Base-by-base conservation (phyloP, 169 alveolate genomes). In the Plasmodium yoelii region DNA sequence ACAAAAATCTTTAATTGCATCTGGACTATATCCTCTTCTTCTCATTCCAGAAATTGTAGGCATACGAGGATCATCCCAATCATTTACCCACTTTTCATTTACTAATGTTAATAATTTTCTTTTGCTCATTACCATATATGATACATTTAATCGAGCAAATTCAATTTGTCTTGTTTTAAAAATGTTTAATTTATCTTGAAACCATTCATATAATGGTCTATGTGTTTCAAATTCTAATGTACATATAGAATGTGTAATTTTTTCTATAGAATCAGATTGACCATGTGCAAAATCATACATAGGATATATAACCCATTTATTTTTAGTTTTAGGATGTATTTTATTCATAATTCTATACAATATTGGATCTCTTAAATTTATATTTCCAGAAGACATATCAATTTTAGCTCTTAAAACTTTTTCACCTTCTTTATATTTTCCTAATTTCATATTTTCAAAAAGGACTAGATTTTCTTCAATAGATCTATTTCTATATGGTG, bases 61-160 rank as follows among this genome's bases (percentile, higher is more conserved):
- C 97, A 98, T 94, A 64, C 99, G 94, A 8, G 99, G 99, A 90
- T 98, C 99, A 84, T 98, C 99, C 99, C 99, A 99, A 18, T 99
- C 99, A 5, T 94, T 90, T 19, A 98, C 99, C 34, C 92, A 51
- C 51, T 96, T 96, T 34, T 94, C 97, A 49, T 96, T 95, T 2
- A 99, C 99, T 59, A 99, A 87, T 28, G 97, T 94, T 18, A 97
- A 93, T 39, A 99, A 94, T 92, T 77, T 82, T 95, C 99, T 94
- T 92, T 99, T 99, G 77, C 99, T 95, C 87, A 98, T 96, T 18
- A 99, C 98, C 71, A 97, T 97, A 90, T 98, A 96, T 15, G 99
- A 95, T 57, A 98, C 95, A 91, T 99, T 98, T 39, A 99, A 96
- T 55, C 99, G 94, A 13, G 99, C 99, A 92, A 97, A 99, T 92